These are phyloP conservation scores for Chalara sp. DNA, from an alignment of 2,329 filamentous ascomycete species.

Conservation along the genomic window DNA sequence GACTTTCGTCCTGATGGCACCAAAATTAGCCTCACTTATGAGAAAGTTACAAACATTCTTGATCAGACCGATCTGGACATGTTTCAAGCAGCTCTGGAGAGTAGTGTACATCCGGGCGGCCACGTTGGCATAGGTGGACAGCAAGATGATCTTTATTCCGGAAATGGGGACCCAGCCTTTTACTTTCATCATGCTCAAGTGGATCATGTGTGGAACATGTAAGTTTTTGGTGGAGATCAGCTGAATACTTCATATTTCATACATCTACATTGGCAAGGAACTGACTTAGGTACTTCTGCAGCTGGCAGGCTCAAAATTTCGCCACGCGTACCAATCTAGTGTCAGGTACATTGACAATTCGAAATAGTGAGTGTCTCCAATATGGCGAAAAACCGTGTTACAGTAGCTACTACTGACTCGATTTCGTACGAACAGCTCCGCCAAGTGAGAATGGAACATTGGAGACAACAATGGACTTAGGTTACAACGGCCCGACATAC, in stretches of 20 bases:
- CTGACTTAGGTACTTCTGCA: neutral
- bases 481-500: conserved; percentile 1
- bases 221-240: neutral
- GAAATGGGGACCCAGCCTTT: conserved; percentile 37
- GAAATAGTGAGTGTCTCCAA: conserved; percentile 1
- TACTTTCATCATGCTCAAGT: conserved; percentile 38
- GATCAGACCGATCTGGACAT: neutral
- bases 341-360: conserved; percentile 1
- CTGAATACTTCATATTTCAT: neutral
- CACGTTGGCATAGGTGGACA: conserved; percentile 37
- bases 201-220: conserved; percentile 22
- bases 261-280: neutral
- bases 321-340: neutral
- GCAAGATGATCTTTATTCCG: conserved; percentile 34
- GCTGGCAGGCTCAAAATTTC: conserved; percentile 1
- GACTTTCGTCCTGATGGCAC: conserved; percentile 29
- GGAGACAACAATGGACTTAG: conserved; percentile 1
- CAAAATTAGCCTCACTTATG: conserved; percentile 24
- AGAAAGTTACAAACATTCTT: conserved; percentile 30
- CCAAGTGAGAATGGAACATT: conserved; percentile 2
- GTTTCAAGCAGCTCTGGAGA: neutral
- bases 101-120: conserved; percentile 23
- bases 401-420: neutral
- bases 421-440: neutral
- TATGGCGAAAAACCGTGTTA: neutral